Percentiles rank a stretch among this genome's conserved stretches.
These are phyloP conservation scores for Stagonosporopsis tanaceti DNA, from an alignment of 2,329 filamentous ascomycete genomes.

Conservation along the genomic window DNA sequence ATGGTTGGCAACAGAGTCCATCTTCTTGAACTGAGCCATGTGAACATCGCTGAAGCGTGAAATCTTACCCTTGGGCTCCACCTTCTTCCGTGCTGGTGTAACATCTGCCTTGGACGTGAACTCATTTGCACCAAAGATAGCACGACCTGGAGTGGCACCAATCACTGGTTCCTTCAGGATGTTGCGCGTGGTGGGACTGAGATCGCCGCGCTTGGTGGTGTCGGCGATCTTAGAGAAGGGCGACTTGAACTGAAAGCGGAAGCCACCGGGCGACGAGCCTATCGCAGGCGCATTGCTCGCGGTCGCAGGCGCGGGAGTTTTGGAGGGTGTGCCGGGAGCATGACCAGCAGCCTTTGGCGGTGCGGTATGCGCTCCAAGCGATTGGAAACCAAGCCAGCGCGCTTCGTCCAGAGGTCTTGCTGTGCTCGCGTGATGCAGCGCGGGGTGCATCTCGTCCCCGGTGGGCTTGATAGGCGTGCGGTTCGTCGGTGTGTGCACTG, in stretches of 20 bases:
- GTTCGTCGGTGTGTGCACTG: conserved; percentile 62
- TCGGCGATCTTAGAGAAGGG: conserved; percentile 65
- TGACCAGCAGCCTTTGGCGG: conserved; percentile 54
- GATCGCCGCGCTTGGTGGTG: conserved; percentile 71
- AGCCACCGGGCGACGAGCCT: conserved; percentile 63
- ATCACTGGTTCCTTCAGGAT: conserved; percentile 73
- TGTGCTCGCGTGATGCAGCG: conserved; percentile 77
- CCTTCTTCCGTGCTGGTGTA: conserved; percentile 71
- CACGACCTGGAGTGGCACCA: conserved; percentile 55
- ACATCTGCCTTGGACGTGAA: conserved; percentile 51
- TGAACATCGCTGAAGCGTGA: conserved; percentile 85
- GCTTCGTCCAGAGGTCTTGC: conserved; percentile 81
- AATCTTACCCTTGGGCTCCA: conserved; percentile 78
- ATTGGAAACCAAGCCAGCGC: conserved; percentile 79
- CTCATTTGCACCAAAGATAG: conserved; percentile 45
- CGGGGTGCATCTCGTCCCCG: conserved; percentile 88
- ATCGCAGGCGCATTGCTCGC: conserved; percentile 22
- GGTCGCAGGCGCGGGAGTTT: conserved; percentile 49
- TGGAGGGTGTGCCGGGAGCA: conserved; percentile 70
- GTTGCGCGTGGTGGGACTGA: conserved; percentile 66
- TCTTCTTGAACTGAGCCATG: conserved; percentile 91
- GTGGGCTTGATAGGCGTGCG: conserved; percentile 73
- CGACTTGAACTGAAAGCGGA: conserved; percentile 70
- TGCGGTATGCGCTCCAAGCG: conserved; percentile 66
- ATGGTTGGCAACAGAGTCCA: conserved; percentile 93